Evolutionary conservation across 2,329 filamentous ascomycete species (phyloP).

Genomic region (Aspergillus sp.): DNA sequence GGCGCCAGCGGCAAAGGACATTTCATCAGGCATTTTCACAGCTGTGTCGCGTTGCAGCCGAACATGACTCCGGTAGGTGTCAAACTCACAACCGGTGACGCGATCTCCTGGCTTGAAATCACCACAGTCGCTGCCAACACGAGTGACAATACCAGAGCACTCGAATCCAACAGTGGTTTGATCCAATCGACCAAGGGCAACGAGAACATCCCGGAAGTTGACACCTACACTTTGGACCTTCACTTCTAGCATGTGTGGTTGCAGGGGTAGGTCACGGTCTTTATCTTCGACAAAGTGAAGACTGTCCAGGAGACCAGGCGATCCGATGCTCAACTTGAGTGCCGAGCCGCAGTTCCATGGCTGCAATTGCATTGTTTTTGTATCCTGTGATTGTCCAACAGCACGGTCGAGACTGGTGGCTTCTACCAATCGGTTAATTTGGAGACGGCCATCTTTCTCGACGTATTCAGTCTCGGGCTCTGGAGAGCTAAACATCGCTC

Average conservation of each 20-base stretch:
- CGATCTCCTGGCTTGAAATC: conserved; percentile 27
- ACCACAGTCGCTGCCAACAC: conserved; percentile 23
- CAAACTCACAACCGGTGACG: conserved; percentile 26
- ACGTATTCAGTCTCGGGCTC: no score
- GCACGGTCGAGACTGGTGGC: no score
- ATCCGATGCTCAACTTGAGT: conserved; percentile 17
- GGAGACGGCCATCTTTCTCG: no score
- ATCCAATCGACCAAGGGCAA: conserved; percentile 30
- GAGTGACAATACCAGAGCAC: conserved; percentile 27
- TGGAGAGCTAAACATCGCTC: no score
- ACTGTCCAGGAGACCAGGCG: conserved; percentile 16
- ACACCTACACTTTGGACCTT: conserved; percentile 30
- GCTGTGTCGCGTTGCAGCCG: conserved; percentile 20
- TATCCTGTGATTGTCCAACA: no score
- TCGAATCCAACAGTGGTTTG: conserved; percentile 28
- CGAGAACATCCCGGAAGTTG: conserved; percentile 33
- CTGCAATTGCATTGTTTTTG: no score
- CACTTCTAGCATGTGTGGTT: conserved; percentile 26
- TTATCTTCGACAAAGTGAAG: conserved; percentile 21
- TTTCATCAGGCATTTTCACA: conserved; percentile 10
- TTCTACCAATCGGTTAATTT: no score
- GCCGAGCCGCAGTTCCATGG: conserved; percentile 14
- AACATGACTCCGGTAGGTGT: conserved; percentile 25
- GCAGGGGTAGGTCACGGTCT: conserved; percentile 3
- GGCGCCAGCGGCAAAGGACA: conserved; percentile 16